Base-by-base conservation (phyloP, 2,329 filamentous ascomycete species). In the Trichoderma simmonsii region DNA sequence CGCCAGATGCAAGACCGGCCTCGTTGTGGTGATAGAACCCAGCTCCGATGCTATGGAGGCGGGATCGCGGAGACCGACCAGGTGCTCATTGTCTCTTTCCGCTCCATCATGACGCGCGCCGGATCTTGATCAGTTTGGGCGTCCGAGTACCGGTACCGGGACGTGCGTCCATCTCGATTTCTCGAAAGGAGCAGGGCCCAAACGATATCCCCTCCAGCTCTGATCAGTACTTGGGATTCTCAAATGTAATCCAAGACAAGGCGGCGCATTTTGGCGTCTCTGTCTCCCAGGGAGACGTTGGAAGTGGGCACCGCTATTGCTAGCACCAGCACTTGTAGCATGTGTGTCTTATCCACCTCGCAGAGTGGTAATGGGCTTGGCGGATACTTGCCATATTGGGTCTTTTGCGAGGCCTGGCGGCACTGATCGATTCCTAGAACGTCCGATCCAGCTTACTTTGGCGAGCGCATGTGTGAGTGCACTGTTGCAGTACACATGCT, bases 51-150 rank as follows among this genome's bases (percentile, higher is more conserved):
- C 73, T 75, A 75, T 79, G 78, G 78, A 75, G 76, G 76, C 75
- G 74, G 78, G 76, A 78, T 77, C 77, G 74, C 73, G 76, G 68
- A 78, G 77, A 79, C 78, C 77, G 77, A 79, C 78, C 77, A 66
- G 75, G 75, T 74, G 60, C 26, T 36, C 65, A 71, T 71, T 65
- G 21, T 76, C 78, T 76, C 74, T 67, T 77, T 63, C 71, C 61
- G 34, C 24, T 28, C 28, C 60, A 64, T 34, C 61, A 54, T 71
- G 71, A 71, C 60, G 71, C 60, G 71, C 61, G 39, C 66, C 36
- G 56, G 56, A 69, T 60, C 56, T 69, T 69, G 66, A 30, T 51
- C 28, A 60, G 21, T 34, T 59, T 48, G 36, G 39, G 28, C 62
- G 62, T 32, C 43, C 43, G n/a, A 60, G 28, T 21, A 34, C 28